Evolutionary conservation across 129 eudicot genomes (phyloP).

Genomic region (Ambrosia trifida): DNA sequence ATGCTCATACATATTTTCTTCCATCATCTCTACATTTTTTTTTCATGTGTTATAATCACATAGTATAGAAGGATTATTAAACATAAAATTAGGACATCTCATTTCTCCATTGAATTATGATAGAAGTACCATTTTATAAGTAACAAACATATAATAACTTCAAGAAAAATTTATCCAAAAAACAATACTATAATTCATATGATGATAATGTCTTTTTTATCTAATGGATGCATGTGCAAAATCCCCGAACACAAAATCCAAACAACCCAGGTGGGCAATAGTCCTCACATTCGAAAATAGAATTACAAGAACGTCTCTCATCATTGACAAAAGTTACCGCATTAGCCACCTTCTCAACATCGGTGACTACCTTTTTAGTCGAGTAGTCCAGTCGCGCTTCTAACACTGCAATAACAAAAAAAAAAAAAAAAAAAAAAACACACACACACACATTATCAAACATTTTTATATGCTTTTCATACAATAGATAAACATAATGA

Average conservation of each 20-base stretch:
- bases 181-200: conserved; percentile 3
- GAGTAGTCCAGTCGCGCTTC: not conserved
- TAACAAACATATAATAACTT: not conserved
- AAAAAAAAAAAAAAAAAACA: no score
- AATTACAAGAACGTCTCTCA: not conserved
- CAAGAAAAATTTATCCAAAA: not conserved
- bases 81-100: no score
- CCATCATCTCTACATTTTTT: no score
- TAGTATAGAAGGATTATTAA: no score
- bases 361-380: not conserved
- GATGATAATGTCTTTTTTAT: not conserved
- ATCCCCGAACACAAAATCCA: conserved; percentile 15
- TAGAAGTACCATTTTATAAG: no score
- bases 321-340: not conserved
- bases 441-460: not conserved
- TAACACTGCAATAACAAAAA: not conserved
- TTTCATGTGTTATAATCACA: no score
- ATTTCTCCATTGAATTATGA: no score
- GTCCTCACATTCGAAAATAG: not conserved
- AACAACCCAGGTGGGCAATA: conserved; percentile 5
- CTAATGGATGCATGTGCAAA: conserved; percentile 11
- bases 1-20: no score
- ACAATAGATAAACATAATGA: not conserved
- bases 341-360: conserved; percentile 4
- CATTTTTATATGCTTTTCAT: not conserved